Evolutionary conservation across 2,329 filamentous ascomycete species (phyloP).

Genomic region (Fusarium acutatum): DNA sequence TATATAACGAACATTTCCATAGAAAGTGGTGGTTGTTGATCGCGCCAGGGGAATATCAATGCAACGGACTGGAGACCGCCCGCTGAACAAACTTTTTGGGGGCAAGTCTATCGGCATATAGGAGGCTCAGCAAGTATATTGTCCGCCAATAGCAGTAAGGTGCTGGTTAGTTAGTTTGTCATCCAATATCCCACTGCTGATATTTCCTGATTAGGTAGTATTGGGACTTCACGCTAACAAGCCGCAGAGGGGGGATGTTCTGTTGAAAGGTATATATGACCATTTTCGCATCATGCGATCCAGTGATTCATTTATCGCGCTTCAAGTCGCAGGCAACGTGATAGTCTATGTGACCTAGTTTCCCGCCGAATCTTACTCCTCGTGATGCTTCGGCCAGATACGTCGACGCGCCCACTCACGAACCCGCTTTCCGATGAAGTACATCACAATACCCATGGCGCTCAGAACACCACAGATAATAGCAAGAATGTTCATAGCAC

Average conservation of each 20-base stretch:
- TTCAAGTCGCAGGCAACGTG: fast-evolving
- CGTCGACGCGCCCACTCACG: constrained; percentile 6
- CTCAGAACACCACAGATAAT: constrained; percentile 2
- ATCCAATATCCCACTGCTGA: background rate
- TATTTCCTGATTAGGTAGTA: background rate
- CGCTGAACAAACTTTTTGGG: no score
- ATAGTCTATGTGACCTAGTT: no score
- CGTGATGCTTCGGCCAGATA: constrained; percentile 8
- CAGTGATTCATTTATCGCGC: background rate
- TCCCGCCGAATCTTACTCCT: background rate
- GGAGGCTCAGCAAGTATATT: background rate
- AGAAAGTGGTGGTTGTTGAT: no score
- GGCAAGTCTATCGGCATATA: no score
- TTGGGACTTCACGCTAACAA: no score
- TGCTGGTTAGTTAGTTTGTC: background rate
- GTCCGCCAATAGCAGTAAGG: no score
- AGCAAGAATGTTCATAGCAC: constrained; percentile 9
- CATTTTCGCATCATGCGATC: fast-evolving
- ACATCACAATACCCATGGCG: background rate
- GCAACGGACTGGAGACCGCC: no score
- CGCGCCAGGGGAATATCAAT: no score
- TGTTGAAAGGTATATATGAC: background rate
- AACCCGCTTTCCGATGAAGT: background rate
- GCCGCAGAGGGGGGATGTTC: fast-evolving
- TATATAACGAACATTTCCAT: fast-evolving